Conservation (phyloP, 1,139 yeast species). For the Protomyces gravidus region DNA sequence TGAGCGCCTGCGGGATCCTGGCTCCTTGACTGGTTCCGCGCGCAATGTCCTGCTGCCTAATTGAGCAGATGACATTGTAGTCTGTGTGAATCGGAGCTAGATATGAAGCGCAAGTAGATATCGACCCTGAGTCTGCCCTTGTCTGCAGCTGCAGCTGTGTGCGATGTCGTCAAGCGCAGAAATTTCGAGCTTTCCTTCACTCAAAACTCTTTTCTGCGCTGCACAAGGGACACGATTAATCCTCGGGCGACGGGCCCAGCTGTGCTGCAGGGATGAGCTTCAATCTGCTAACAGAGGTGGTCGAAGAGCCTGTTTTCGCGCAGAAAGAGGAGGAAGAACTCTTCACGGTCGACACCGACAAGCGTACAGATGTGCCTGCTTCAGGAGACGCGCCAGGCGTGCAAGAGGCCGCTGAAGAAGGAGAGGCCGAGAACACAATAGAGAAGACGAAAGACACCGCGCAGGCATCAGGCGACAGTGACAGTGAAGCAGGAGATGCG, state of each 20-base stretch:
- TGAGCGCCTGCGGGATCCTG: constrained; percentile 16
- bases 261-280: too few relatives aligned
- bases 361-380: background rate
- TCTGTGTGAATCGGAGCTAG: background rate
- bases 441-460: too few relatives aligned
- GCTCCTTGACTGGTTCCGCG: background rate
- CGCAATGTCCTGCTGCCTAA: background rate
- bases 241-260: too few relatives aligned
- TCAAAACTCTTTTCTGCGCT: too few relatives aligned
- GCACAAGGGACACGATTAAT: too few relatives aligned
- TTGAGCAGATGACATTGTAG: background rate
- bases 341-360: background rate
- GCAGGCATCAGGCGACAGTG: background rate
- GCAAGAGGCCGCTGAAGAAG: background rate
- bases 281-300: background rate
- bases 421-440: too few relatives aligned
- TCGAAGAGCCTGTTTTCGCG: background rate
- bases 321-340: background rate
- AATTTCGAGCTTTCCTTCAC: too few relatives aligned
- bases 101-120: too few relatives aligned
- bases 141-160: too few relatives aligned
- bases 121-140: too few relatives aligned
- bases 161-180: too few relatives aligned
- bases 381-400: background rate
- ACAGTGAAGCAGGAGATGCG: constrained; percentile 2